Percentiles rank a stretch among this genome's conserved stretches.
Evolutionary conservation across 139 green algal species (phyloP).

Genomic region (Chlamydomonas urium): DNA sequence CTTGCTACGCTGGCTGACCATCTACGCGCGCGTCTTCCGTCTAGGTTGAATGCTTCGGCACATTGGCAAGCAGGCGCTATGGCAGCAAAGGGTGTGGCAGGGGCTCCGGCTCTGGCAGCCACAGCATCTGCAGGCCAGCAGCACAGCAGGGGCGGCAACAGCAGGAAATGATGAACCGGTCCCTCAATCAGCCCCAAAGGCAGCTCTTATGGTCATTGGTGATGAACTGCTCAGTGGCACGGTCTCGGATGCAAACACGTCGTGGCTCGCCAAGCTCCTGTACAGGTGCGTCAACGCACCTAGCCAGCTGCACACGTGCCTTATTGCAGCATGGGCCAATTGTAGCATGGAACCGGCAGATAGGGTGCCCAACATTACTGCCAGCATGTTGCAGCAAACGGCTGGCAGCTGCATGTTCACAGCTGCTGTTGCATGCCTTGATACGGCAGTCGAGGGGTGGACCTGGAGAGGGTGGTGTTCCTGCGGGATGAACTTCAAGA

Average conservation of each 20-base stretch:
- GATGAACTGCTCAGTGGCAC: constrained; percentile 34
- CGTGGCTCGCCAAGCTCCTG: constrained; percentile 71
- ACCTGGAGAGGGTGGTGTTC: constrained; percentile 62
- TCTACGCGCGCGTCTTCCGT: no score
- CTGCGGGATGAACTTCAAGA: constrained; percentile 60
- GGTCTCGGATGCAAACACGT: constrained; percentile 69
- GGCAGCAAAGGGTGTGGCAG: no score
- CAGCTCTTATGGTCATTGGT: constrained; percentile 32
- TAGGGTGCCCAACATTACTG: neutral
- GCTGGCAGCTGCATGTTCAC: neutral
- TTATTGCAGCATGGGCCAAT: neutral
- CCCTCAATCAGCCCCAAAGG: constrained; percentile 9
- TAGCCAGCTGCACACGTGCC: neutral
- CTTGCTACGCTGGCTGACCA: no score
- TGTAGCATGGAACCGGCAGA: neutral
- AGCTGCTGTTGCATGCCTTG: neutral
- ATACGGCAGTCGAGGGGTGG: constrained; percentile 54
- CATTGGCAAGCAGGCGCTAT: no score
- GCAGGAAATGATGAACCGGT: no score
- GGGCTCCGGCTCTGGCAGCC: no score
- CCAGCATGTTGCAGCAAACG: neutral
- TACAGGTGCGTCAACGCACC: constrained; percentile 37
- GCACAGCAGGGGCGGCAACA: no score
- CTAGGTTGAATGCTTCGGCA: no score
- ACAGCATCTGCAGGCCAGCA: no score